Evolutionary conservation across 257 asterid species (phyloP).

Genomic region (Solanum habrochaites): DNA sequence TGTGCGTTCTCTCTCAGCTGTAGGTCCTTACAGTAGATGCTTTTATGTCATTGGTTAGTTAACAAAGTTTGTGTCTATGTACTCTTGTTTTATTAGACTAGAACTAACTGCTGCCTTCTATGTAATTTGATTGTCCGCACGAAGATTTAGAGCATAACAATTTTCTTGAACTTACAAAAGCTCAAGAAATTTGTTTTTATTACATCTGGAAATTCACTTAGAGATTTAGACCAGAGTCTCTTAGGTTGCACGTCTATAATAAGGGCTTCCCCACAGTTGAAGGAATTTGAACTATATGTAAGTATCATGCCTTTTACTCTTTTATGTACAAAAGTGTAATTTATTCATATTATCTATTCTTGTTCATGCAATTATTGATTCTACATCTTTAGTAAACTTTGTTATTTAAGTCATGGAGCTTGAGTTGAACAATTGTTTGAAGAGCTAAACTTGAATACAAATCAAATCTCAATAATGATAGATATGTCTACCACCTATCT

Average conservation of each 20-base stretch:
- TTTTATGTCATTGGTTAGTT: conserved; percentile 33
- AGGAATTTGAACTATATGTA: conserved; percentile 41
- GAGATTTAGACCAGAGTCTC: conserved; percentile 30
- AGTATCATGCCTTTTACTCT: conserved; percentile 3
- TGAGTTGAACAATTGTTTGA: background rate
- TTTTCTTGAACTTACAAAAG: conserved; percentile 34
- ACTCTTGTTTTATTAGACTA: background rate
- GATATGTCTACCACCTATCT: background rate
- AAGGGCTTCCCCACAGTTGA: conserved; percentile 31
- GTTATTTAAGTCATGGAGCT: background rate
- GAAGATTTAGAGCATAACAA: conserved; percentile 14
- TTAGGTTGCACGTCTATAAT: conserved; percentile 36
- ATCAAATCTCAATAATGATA: too few relatives aligned
- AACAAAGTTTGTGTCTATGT: background rate
- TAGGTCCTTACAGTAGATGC: conserved; percentile 39
- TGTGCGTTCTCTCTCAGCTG: conserved; percentile 34
- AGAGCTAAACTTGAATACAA: background rate
- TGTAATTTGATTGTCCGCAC: conserved; percentile 4
- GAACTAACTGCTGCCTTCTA: background rate
- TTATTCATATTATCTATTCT: background rate
- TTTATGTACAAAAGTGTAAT: background rate
- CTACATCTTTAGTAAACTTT: background rate
- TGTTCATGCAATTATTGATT: background rate
- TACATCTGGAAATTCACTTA: conserved; percentile 14
- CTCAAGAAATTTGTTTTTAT: conserved; percentile 39